Percentiles rank a stretch among this genome's conserved stretches.
phyloP scores from a whole-genome alignment of 257 asterid genomes.

The Solanum chmielewskii region DNA sequence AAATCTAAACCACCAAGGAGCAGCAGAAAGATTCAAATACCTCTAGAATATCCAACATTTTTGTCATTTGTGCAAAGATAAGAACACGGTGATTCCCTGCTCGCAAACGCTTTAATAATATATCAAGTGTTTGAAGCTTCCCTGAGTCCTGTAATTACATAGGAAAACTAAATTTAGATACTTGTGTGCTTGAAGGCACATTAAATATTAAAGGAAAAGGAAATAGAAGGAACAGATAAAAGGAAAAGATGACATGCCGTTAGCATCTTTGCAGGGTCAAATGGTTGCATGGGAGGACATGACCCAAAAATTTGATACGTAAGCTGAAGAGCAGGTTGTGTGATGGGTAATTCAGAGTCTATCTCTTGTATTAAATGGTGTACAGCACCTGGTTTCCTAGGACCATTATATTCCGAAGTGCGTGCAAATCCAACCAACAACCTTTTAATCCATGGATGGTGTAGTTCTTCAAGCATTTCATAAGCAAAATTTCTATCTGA shows the following conservation, averaged over 20 bases:
- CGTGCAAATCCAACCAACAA: conserved; percentile 85
- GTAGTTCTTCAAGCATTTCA: conserved; percentile 75
- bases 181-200: conserved; percentile 1
- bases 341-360: conserved; percentile 67
- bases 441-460: conserved; percentile 94
- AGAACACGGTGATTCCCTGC: conserved; percentile 86
- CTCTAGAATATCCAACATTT: conserved; percentile 93
- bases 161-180: neutral
- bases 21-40: conserved; percentile 21
- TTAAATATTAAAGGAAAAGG: neutral
- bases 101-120: conserved; percentile 80
- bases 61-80: conserved; percentile 96
- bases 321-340: conserved; percentile 85
- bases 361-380: conserved; percentile 89
- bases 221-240: neutral
- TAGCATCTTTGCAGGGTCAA: conserved; percentile 98
- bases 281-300: conserved; percentile 98
- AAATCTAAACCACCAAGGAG: neutral
- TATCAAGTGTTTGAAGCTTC: conserved; percentile 92
- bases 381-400: conserved; percentile 53
- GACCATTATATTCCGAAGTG: conserved; percentile 87
- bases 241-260: conserved; percentile 36
- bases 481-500: conserved; percentile 83
- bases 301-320: conserved; percentile 84
- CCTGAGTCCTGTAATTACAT: conserved; percentile 78